These are phyloP conservation scores for Musa itinerans DNA, from an alignment of 176 grass and related monocot genomes.

Conservation along the genomic window DNA sequence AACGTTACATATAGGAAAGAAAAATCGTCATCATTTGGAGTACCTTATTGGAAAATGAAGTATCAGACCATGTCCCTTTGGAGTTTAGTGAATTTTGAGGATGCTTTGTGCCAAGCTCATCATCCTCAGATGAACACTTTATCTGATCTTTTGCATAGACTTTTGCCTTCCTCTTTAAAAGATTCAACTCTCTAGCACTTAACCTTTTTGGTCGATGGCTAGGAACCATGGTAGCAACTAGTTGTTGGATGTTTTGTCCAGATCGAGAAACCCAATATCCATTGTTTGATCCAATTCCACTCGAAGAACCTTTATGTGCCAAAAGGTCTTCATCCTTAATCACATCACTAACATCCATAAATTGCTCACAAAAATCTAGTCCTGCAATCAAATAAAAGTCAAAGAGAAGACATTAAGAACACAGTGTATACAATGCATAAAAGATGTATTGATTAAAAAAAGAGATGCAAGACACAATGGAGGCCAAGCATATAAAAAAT, in stretches of 20 bases:
- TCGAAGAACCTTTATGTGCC: constrained; percentile 47
- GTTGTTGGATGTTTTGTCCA: constrained; percentile 80
- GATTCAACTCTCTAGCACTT: constrained; percentile 87
- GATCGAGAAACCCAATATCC: constrained; percentile 45
- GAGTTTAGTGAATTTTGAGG: constrained; percentile 24
- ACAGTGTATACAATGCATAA: constrained; percentile 7
- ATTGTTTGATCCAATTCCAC: constrained; percentile 47
- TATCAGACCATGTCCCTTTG: constrained; percentile 50
- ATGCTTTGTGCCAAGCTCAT: constrained; percentile 35
- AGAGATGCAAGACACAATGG: constrained; percentile 6
- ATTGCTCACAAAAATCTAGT: constrained; percentile 98
- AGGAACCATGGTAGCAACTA: constrained; percentile 86
- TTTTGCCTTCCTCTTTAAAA: constrained; percentile 95
- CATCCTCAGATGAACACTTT: constrained; percentile 69
- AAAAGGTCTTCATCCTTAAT: constrained; percentile 95
- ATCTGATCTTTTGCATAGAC: constrained; percentile 78
- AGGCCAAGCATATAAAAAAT: background rate
- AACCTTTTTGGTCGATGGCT: constrained; percentile 53
- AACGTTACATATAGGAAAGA: background rate
- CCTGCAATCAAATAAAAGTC: constrained; percentile 46
- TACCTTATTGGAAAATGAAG: constrained; percentile 49
- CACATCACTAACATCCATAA: constrained; percentile 98
- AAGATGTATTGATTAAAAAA: constrained; percentile 13
- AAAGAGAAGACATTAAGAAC: constrained; percentile 3
- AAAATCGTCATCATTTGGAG: background rate